Evolutionary conservation across 176 grass and related monocot genomes (phyloP).

Genomic region (Elaeis guineensis): DNA sequence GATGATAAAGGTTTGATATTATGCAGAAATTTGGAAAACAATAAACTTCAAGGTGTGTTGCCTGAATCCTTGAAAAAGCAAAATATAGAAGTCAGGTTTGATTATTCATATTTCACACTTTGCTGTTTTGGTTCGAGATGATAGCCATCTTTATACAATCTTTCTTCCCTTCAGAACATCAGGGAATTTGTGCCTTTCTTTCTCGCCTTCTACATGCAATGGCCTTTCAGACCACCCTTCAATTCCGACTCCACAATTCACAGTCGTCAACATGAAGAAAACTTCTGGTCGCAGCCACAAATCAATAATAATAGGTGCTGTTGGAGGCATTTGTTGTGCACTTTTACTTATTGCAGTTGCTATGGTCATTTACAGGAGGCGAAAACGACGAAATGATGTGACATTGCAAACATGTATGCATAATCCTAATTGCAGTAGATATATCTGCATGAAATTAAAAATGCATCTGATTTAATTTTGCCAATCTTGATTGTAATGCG

Average conservation of each 20-base stretch:
- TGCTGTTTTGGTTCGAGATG: too few species aligned
- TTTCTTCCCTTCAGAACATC: conserved; percentile 23
- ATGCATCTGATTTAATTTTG: too few species aligned
- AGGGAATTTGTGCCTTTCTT: conserved; percentile 30
- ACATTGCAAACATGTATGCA: conserved; percentile 21
- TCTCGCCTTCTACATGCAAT: conserved; percentile 15
- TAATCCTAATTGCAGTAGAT: too few species aligned
- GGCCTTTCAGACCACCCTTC: conserved; percentile 17
- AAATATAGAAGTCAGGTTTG: conserved; percentile 25
- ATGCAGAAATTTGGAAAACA: conserved; percentile 35
- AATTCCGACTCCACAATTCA: conserved; percentile 23
- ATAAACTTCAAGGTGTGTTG: conserved; percentile 27
- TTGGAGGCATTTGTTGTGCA: conserved; percentile 8
- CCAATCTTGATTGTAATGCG: background rate
- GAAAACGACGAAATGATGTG: conserved; percentile 9
- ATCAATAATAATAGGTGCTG: conserved; percentile 14
- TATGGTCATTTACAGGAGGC: conserved; percentile 4
- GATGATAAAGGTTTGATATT: too few species aligned
- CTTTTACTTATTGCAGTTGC: conserved; percentile 6
- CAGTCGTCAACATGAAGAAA: conserved; percentile 9
- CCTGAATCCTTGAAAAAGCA: conserved; percentile 27
- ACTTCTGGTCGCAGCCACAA: background rate
- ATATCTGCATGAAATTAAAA: too few species aligned
- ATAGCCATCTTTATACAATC: too few species aligned
- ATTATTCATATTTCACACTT: too few species aligned